Conservation (phyloP, 2,329 filamentous ascomycete species). For the Aspergillus phoenicis region DNA sequence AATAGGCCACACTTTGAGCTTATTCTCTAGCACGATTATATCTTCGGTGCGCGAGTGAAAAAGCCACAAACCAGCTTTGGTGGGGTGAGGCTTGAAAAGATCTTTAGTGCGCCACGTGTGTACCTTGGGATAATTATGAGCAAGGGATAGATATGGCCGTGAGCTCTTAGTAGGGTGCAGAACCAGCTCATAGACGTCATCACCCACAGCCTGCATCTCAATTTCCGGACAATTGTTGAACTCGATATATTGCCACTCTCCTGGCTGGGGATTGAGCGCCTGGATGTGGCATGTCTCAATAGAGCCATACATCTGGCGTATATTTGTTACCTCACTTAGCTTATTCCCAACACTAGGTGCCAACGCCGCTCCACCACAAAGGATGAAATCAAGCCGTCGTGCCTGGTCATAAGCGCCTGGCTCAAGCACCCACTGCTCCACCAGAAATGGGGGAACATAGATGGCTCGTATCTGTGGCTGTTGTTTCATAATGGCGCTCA, state of each 20-base stretch:
- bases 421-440: not conserved
- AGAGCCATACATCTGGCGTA: slow-evolving; percentile 1
- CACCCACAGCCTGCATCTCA: not conserved
- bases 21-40: not conserved
- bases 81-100: not conserved
- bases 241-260: not conserved
- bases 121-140: slow-evolving; percentile 1
- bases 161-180: not conserved
- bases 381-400: not conserved
- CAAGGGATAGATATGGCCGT: not conserved
- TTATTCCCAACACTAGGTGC: slow-evolving; percentile 1
- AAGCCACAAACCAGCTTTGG: not conserved
- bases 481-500: not conserved
- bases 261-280: not conserved
- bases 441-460: not conserved
- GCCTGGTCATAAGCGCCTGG: not conserved
- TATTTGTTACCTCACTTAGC: not conserved
- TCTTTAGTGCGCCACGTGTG: slow-evolving; percentile 1
- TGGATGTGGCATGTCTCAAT: not conserved
- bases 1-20: not conserved
- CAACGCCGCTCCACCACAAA: not conserved
- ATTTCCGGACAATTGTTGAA: not conserved
- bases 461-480: slow-evolving; percentile 1
- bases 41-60: slow-evolving; percentile 1
- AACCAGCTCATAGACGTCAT: slow-evolving; percentile 2